Evolutionary conservation across 2,329 filamentous ascomycete genomes (phyloP).

Genomic region (Cadophora sp.): DNA sequence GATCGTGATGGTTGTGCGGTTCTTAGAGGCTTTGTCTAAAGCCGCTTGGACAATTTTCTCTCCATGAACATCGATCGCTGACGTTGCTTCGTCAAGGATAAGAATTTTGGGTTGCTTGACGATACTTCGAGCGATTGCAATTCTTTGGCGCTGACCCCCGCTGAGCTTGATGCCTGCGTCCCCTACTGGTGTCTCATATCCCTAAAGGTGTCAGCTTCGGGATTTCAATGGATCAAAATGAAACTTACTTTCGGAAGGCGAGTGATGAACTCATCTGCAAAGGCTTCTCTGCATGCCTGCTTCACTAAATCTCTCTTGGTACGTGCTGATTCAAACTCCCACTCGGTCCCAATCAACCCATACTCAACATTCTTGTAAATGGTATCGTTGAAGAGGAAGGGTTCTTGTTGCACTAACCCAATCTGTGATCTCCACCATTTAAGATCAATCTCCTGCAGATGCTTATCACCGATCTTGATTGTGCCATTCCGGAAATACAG

Average conservation of each 20-base stretch:
- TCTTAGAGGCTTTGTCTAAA: conserved; percentile 57
- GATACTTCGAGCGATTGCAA: conserved; percentile 75
- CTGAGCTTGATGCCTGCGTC: conserved; percentile 80
- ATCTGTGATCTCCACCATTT: conserved; percentile 68
- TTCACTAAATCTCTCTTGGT: conserved; percentile 65
- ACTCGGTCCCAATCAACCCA: conserved; percentile 60
- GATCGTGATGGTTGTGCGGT: conserved; percentile 68
- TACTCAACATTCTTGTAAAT: conserved; percentile 68
- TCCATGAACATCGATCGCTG: conserved; percentile 55
- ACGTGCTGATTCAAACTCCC: conserved; percentile 60
- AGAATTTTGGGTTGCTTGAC: conserved; percentile 71
- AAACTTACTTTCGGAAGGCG: conserved; percentile 60
- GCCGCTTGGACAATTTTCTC: conserved; percentile 59
- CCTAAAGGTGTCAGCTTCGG: conserved; percentile 48
- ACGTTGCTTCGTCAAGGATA: conserved; percentile 73
- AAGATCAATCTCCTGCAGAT: conserved; percentile 64
- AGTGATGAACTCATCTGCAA: conserved; percentile 73
- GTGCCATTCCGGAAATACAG: conserved; percentile 48
- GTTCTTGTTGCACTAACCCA: conserved; percentile 72
- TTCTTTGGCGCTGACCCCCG: conserved; percentile 79
- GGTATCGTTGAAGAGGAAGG: conserved; percentile 71
- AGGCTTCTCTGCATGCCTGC: conserved; percentile 70
- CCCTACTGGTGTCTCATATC: conserved; percentile 77
- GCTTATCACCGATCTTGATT: conserved; percentile 59
- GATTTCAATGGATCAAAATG: not conserved